phyloP scores from a whole-genome alignment of 2,329 filamentous ascomycete genomes.

The Helminthosporium solani region DNA sequence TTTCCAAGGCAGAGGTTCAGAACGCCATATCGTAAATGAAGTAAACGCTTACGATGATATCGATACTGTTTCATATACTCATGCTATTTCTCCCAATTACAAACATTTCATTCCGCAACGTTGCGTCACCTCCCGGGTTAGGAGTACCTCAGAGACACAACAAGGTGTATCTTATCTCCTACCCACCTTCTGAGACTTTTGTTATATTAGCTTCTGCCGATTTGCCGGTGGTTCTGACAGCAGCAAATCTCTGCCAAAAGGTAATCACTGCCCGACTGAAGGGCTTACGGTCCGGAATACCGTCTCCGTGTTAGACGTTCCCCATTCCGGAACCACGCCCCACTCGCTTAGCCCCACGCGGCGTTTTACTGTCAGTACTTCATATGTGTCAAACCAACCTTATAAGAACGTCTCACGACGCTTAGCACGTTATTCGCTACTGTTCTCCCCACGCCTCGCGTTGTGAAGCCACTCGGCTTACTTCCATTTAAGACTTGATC shows the following conservation, averaged over 20 bases:
- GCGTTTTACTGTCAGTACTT: constrained; percentile 25
- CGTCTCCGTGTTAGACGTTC: constrained; percentile 29
- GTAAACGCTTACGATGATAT: too few relatives aligned
- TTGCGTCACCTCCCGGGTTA: too few relatives aligned
- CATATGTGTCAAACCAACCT: constrained; percentile 16
- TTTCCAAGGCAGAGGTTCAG: too few relatives aligned
- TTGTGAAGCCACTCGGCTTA: not conserved
- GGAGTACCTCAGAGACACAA: not conserved
- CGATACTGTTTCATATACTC: too few relatives aligned
- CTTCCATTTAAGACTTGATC: constrained; percentile 3
- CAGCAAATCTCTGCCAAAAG: constrained; percentile 2
- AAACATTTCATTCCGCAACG: too few relatives aligned
- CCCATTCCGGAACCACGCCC: constrained; percentile 29
- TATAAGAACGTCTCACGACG: constrained; percentile 20
- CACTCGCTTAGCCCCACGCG: constrained; percentile 39
- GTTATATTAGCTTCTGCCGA: constrained; percentile 1
- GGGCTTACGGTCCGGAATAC: constrained; percentile 36
- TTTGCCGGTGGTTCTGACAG: constrained; percentile 7
- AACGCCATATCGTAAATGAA: too few relatives aligned
- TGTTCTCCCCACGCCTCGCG: not conserved
- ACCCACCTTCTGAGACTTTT: not conserved
- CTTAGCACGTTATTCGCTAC: not conserved
- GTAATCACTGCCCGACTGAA: constrained; percentile 19
- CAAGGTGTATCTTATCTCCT: not conserved
- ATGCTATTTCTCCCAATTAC: not conserved